Evolutionary conservation across 2,329 filamentous ascomycete species (phyloP), one percentile per base, ranked within the genome.

Genomic region (Bipolaris zeicola): DNA sequence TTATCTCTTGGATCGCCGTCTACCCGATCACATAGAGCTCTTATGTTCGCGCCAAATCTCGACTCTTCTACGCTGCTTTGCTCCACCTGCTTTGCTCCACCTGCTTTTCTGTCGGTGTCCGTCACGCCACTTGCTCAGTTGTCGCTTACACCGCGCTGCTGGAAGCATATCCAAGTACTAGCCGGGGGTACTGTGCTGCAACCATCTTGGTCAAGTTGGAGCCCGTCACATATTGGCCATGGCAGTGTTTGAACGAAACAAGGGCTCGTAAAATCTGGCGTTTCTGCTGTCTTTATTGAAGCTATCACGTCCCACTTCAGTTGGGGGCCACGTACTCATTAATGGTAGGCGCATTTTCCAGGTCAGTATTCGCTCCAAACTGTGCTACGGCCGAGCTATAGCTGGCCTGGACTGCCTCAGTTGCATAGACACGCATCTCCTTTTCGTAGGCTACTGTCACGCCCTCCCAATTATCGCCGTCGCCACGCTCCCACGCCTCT

Each of bases 321-420:
- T 67, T 65, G 1, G 65, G 65, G 10, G 61, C 58, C 0, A 63
- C 39, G 38, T 65, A 64, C 37, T 67, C 63, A n/a, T 65, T 62
- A 5, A 68, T 49, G 1, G 51, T 60, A 0, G 60, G 52, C 13
- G 62, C 52, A 3, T 52, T 60, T 14, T 62, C 52, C 38, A 58
- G 37, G 50, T 72, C 67, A 52, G 67, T 61, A 28, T 63, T 54
- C 1, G 58, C 49, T 1, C 62, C 66, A 24, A 68, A 68, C 13
- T 55, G 48, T 5, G 11, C 44, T 7, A 36, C 20, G 6, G 69
- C 66, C 10, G 66, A 61, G 1, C 72, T 76, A 62, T 86, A 88
- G 53, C 85, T 88, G 42, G 71, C 61, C 26, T 71, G 67, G 10
- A 89, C 87, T 2, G 69, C 72, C 51, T 68, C 70, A 38, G 64